Base-by-base conservation (phyloP, 2,329 filamentous ascomycete species). In the Trichoderma semiorbis region DNA sequence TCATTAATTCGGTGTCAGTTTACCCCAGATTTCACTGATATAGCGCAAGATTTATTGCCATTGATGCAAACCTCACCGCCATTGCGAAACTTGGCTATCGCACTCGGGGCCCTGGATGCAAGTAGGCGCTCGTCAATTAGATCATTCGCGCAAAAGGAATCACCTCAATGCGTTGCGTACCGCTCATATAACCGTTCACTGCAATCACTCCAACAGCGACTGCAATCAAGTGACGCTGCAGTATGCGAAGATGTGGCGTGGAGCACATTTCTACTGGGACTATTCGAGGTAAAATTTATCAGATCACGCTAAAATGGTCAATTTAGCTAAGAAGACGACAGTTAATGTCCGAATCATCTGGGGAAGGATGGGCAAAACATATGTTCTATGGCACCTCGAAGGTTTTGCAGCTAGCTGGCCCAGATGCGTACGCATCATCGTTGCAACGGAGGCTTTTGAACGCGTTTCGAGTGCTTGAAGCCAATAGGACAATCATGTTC, bases 61-160 rank as follows among this genome's bases (percentile, higher is more conserved):
- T 43, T 79, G 0, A 71, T 79, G 1, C 43, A 74, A 1, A n/a
- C 47, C 1, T 76, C 74, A 0, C 18, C 62, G 0, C 58, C 75
- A 0, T 72, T 79, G 6, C 69, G 55, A 30, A 69, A 77, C 28
- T 32, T 76, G 2, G 72, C 74, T 0, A 39, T 75, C 2, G 77
- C 78, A 0, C 76, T 79, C 34, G 78, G 78, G 0, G 78, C 78
- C 0, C 68, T 79, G 1, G 75, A 78, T 26, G 74, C 75, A 1
- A 77, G 76, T 39, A 73, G 78, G 3, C 30, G 68, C 3, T 70
- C 68, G 1, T 71, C 53, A 0, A 53, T 73, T 1, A 61, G 63
- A 3, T 68, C 24, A 7, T n/a, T 8, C 0, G 0, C 18, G 14
- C 11, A 39, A 0, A 21, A 21, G 1, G 18, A 21, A 4, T 43